A percentile compares a stretch with the other conserved stretches of the same genome.
phyloP scores from a whole-genome alignment of 495 filamentous ascomycete species.

The Lentithecium fluviatile region DNA sequence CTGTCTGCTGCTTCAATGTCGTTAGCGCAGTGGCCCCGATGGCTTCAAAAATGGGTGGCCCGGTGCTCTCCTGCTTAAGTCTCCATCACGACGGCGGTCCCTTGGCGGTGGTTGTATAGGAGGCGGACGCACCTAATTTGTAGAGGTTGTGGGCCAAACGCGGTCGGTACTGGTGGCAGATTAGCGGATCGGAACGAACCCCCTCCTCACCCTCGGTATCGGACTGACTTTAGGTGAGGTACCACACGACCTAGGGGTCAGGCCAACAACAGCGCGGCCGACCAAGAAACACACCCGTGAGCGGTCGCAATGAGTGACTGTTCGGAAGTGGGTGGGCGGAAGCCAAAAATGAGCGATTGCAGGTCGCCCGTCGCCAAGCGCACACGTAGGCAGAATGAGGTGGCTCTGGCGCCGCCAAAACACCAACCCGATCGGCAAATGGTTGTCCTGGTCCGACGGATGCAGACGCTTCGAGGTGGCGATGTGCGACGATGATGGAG shows the following conservation, averaged over 20 bases:
- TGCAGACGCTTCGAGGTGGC: background rate
- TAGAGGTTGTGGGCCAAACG: slow-evolving; percentile 1
- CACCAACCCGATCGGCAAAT: background rate
- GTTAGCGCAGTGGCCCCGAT: no score
- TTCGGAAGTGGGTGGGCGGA: slow-evolving; percentile 3
- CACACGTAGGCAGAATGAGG: slow-evolving; percentile 35
- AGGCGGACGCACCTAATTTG: background rate
- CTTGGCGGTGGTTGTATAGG: background rate
- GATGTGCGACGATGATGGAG: slow-evolving; percentile 20
- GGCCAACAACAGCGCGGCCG: background rate
- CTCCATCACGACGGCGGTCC: no score
- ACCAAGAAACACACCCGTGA: background rate
- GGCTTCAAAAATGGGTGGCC: no score
- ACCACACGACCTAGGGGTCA: background rate
- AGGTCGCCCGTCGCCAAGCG: slow-evolving; percentile 31
- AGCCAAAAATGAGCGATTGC: slow-evolving; percentile 30
- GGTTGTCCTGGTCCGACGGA: background rate
- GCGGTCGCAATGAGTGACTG: slow-evolving; percentile 2
- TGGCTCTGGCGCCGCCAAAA: slow-evolving; percentile 18
- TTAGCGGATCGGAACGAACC: slow-evolving; percentile 11
- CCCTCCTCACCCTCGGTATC: slow-evolving; percentile 8
- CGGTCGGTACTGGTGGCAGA: slow-evolving; percentile 1
- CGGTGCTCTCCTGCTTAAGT: no score
- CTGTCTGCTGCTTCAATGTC: no score
- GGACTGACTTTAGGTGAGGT: slow-evolving; percentile 6